A percentile compares a stretch with the other conserved stretches of the same genome.
phyloP scores from a whole-genome alignment of 345 rosid genomes.

The Syzygium jambos region DNA sequence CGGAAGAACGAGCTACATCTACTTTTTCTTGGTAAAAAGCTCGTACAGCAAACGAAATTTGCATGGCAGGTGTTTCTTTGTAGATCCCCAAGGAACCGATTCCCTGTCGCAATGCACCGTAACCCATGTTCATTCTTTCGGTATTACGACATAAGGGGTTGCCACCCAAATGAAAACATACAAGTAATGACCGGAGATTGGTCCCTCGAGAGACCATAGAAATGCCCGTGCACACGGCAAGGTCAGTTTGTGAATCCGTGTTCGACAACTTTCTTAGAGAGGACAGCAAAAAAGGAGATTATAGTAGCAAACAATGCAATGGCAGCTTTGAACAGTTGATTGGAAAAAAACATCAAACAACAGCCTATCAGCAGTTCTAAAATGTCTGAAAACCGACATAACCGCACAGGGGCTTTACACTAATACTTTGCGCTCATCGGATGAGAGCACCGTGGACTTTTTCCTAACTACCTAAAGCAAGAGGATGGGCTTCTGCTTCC shows the following conservation, averaged over 20 bases:
- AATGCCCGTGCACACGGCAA: background rate
- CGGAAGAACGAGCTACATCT: background rate
- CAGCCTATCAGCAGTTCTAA: background rate
- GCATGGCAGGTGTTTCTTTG: background rate
- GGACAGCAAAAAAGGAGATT: background rate
- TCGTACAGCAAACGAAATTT: background rate
- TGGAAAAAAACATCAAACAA: background rate
- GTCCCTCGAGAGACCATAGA: background rate
- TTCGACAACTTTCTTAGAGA: background rate
- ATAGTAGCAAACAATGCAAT: background rate
- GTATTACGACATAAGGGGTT: background rate
- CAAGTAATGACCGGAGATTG: background rate
- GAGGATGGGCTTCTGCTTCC: background rate
- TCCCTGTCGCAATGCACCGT: background rate
- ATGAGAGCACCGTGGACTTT: background rate
- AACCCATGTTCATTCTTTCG: background rate
- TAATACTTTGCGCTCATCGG: background rate
- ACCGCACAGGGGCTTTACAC: background rate
- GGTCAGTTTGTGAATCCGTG: background rate
- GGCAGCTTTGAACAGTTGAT: background rate
- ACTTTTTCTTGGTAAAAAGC: background rate
- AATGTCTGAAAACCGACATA: background rate
- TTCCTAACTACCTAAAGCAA: background rate
- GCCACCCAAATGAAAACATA: background rate
- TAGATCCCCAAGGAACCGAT: background rate